phyloP scores from a whole-genome alignment of 2,329 filamentous ascomycete genomes.

The Salinomyces thailandicus region DNA sequence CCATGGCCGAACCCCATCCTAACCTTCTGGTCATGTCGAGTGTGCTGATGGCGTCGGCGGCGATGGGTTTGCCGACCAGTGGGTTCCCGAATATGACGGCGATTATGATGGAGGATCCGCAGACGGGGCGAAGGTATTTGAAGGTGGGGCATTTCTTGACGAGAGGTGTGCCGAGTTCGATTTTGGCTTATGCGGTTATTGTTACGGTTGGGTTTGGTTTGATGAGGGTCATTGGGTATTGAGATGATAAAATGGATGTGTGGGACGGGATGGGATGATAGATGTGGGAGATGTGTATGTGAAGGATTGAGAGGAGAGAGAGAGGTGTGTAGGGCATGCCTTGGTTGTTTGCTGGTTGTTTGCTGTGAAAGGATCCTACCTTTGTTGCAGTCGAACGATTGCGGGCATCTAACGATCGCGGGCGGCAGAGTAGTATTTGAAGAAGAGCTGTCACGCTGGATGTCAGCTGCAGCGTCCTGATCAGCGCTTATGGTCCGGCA shows the following conservation, averaged over 20 bases:
- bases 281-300: no score
- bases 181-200: slow-evolving; percentile 71
- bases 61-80: slow-evolving; percentile 89
- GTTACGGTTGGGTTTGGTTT: slow-evolving; percentile 83
- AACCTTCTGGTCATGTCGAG: slow-evolving; percentile 92
- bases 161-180: slow-evolving; percentile 76
- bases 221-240: slow-evolving; percentile 64
- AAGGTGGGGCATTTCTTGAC: slow-evolving; percentile 91
- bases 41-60: slow-evolving; percentile 94
- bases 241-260: not conserved
- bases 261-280: not conserved
- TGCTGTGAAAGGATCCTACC: no score
- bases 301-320: no score
- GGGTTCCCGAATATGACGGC: slow-evolving; percentile 99
- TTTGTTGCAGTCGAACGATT: no score
- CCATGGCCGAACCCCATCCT: slow-evolving; percentile 82
- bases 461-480: no score
- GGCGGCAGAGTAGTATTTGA: no score
- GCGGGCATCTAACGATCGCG: no score
- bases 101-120: slow-evolving; percentile 96
- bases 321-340: no score
- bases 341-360: no score
- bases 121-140: slow-evolving; percentile 83
- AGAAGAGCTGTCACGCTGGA: no score
- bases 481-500: no score